A percentile compares a stretch with the other conserved stretches of the same genome.
Evolutionary conservation across 805 yeast species (phyloP).

Genomic region (Barnettozyma wickerhamii): DNA sequence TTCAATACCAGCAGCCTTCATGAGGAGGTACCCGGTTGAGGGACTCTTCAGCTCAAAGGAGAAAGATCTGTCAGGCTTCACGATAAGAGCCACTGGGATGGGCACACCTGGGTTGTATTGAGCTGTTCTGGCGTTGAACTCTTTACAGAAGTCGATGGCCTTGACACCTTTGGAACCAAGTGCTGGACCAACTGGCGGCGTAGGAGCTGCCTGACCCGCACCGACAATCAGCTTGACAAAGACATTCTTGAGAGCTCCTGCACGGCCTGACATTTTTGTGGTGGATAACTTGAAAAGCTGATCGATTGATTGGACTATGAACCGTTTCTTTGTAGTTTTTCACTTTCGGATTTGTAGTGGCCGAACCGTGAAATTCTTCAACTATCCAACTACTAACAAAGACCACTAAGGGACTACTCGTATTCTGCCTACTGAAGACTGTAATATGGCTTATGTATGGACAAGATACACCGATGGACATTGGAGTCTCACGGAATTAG

Average conservation of each 20-base stretch:
- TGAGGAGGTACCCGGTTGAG: slow-evolving; percentile 79
- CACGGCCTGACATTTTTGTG: slow-evolving; percentile 23
- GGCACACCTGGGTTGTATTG: slow-evolving; percentile 83
- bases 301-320: not conserved
- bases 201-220: slow-evolving; percentile 97
- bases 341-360: too few species aligned
- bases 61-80: slow-evolving; percentile 90
- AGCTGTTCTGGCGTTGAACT: slow-evolving; percentile 95
- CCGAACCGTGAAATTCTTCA: too few species aligned
- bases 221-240: slow-evolving; percentile 90
- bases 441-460: too few species aligned
- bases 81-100: slow-evolving; percentile 77
- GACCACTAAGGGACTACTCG: too few species aligned
- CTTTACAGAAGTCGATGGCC: slow-evolving; percentile 97
- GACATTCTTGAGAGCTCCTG: slow-evolving; percentile 30
- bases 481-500: too few species aligned
- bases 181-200: slow-evolving; percentile 99
- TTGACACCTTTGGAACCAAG: slow-evolving; percentile 97
- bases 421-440: too few species aligned
- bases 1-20: slow-evolving; percentile 73
- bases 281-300: too few species aligned
- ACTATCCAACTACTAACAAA: too few species aligned
- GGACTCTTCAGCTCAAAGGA: slow-evolving; percentile 86
- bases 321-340: not conserved
- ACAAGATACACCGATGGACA: too few species aligned